phyloP scores from a whole-genome alignment of 2,329 filamentous ascomycete species.

The Ceratocystis papillata region DNA sequence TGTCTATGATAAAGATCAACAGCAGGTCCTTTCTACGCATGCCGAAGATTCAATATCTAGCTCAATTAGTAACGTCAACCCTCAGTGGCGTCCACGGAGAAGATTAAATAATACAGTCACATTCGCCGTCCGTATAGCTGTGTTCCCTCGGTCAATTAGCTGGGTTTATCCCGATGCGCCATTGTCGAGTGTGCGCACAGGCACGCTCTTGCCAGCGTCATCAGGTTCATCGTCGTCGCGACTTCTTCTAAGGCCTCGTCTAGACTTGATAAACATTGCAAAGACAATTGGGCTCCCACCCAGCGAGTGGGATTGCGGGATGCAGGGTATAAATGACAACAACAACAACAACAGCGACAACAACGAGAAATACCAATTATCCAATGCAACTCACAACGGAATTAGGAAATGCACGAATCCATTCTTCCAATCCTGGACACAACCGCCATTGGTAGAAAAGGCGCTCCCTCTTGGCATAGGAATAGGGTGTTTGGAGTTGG shows the following conservation, averaged over 20 bases:
- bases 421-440: conserved; percentile 16
- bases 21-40: neutral
- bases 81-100: neutral
- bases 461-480: conserved; percentile 4
- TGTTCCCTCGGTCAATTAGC: neutral
- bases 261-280: conserved; percentile 12
- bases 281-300: neutral
- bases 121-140: neutral
- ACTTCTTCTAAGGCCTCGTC: conserved; percentile 3
- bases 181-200: neutral
- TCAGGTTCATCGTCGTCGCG: conserved; percentile 2
- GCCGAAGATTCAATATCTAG: neutral
- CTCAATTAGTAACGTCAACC: neutral
- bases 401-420: conserved; percentile 14
- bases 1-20: neutral
- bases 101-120: neutral
- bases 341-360: too few relatives aligned
- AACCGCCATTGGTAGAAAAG: conserved; percentile 1
- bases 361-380: too few relatives aligned
- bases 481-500: conserved; percentile 3
- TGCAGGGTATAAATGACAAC: neutral
- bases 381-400: neutral
- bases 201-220: conserved; percentile 2
- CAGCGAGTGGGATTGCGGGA: conserved; percentile 2
- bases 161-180: conserved; percentile 10